Conservation (phyloP, 2,329 filamentous ascomycete species). For the Botrytis cinerea region DNA sequence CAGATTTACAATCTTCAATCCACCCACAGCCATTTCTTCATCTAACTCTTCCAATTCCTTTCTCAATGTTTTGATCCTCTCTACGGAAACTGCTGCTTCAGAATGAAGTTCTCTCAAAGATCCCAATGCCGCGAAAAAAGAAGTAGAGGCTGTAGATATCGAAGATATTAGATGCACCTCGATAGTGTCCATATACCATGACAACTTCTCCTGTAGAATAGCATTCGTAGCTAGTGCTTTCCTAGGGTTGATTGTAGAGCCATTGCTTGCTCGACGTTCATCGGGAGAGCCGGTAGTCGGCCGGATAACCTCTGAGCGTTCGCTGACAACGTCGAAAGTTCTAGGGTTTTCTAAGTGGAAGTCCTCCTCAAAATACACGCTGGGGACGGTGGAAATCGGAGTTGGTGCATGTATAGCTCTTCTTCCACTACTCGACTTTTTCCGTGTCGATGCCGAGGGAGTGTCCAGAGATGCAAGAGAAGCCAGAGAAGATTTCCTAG, state of each 20-base stretch:
- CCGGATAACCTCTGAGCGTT: slow-evolving; percentile 88
- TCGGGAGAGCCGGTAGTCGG: slow-evolving; percentile 55
- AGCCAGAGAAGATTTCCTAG: slow-evolving; percentile 46
- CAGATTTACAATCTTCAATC: slow-evolving; percentile 82
- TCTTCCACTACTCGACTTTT: slow-evolving; percentile 55
- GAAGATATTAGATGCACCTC: slow-evolving; percentile 96
- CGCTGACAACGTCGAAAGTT: slow-evolving; percentile 95
- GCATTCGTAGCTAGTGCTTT: slow-evolving; percentile 95
- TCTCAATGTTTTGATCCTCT: slow-evolving; percentile 78
- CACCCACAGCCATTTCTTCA: slow-evolving; percentile 80
- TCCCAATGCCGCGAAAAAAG: slow-evolving; percentile 92
- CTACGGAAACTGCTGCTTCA: slow-evolving; percentile 88
- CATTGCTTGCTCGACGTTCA: slow-evolving; percentile 58
- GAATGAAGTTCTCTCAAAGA: slow-evolving; percentile 88
- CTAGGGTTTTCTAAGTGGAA: slow-evolving; percentile 95
- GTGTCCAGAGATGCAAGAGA: slow-evolving; percentile 44
- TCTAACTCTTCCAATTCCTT: slow-evolving; percentile 80
- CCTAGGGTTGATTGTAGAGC: slow-evolving; percentile 61
- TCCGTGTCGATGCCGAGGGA: slow-evolving; percentile 43
- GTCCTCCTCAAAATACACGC: slow-evolving; percentile 90
- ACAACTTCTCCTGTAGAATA: slow-evolving; percentile 95
- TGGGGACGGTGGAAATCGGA: slow-evolving; percentile 88
- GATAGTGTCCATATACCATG: slow-evolving; percentile 99
- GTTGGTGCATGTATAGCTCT: slow-evolving; percentile 72
- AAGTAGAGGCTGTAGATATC: slow-evolving; percentile 92